phyloP scores from a whole-genome alignment of 2,329 filamentous ascomycete species.

The Penicillium sp. region DNA sequence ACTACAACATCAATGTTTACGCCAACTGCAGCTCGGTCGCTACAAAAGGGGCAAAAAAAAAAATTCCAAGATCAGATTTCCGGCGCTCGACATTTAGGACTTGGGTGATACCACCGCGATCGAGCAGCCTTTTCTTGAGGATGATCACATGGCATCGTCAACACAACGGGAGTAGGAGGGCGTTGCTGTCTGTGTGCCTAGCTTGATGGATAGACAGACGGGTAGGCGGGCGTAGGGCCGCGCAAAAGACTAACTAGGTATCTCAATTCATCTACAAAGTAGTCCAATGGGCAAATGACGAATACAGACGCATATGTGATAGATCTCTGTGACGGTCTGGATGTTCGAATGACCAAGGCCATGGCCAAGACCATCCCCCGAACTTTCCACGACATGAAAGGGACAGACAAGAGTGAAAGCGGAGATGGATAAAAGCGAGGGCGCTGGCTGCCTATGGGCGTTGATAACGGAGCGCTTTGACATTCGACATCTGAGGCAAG shows the following conservation, averaged over 20 bases:
- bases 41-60: neutral
- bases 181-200: neutral
- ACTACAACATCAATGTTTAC: neutral
- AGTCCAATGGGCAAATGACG: neutral
- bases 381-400: conserved; percentile 5
- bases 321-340: too few relatives aligned
- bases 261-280: neutral
- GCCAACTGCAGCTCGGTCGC: neutral
- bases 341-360: neutral
- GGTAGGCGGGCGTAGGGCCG: neutral
- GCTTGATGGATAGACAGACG: neutral
- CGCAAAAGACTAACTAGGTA: neutral
- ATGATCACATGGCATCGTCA: neutral
- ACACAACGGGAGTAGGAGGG: neutral
- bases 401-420: neutral
- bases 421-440: neutral
- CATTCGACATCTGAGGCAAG: neutral
- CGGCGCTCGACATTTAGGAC: neutral
- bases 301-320: neutral
- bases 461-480: conserved; percentile 6
- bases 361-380: neutral
- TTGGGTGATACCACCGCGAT: neutral
- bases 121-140: neutral
- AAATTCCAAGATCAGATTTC: neutral
- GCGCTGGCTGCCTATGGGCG: conserved; percentile 7